Evolutionary conservation across 1,139 yeast genomes (phyloP), one percentile per base, ranked within the genome.

Genomic region (Pichia sp.): DNA sequence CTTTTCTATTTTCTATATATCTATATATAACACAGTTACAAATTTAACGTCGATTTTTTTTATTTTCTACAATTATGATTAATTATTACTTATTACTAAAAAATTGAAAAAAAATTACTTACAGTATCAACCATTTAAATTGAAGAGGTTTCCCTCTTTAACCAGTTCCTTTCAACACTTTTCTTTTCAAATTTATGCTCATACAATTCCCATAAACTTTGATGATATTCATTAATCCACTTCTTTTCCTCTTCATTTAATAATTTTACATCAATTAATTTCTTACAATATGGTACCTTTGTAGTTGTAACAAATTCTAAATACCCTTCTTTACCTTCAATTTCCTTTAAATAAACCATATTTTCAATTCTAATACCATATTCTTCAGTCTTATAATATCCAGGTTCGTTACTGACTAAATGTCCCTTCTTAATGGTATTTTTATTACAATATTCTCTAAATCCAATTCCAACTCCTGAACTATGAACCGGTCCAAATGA

Each of bases 311-410:
- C 95, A 69, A 93, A 89, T 58, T 83, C 83, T 52, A 80, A 77
- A 67, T 82, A 93, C 61, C 76, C 78, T 9, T 49, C 44, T 8
- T 43, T 46, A 33, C 48, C 50, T 39, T 49, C 42, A 51, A 74
- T 71, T 52, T 78, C 81, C 60, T 75, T 76, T 43, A 83, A 85
- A 49, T 78, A 80, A 63, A 89, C 69, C 64, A 77, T 87, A 65
- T 87, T 89, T 68, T 95, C 99, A 58, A 93, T 85, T 64, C 99
- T 80, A 56, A 93, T 87, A 54, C 99, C 99, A 67, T 86, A 95
- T 57, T 85, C 84, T 18, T 95, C 96, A 57, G 87, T 95, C 67
- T 89, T 88, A 67, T 95, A 95, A 69, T 75, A 93, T 0, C 99
- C 99, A 1, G 99, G 99, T 70, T 95, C 99, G 69, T 93, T 90